Conservation (phyloP, 2,329 filamentous ascomycete genomes). For the Grosmannia penicillata region DNA sequence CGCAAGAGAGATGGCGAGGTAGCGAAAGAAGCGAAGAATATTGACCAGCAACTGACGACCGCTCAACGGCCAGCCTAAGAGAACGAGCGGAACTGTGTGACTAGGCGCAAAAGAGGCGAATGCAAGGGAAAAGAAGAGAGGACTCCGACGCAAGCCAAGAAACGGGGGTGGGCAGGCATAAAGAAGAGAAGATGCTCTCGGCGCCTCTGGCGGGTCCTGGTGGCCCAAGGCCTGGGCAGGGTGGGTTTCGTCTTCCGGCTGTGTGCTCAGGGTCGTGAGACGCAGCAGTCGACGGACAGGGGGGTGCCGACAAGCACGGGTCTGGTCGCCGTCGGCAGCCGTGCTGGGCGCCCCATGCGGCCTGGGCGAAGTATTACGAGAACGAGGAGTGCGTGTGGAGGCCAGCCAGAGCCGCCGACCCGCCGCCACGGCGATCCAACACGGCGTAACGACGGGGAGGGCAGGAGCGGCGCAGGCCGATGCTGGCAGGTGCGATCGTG, state of each 20-base stretch:
- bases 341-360: too few relatives aligned
- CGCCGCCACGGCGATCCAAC: slow-evolving; percentile 3
- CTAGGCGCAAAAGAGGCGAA: not conserved
- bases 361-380: not conserved
- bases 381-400: too few relatives aligned
- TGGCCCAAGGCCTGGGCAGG: too few relatives aligned
- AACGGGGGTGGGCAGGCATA: not conserved
- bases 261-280: too few relatives aligned
- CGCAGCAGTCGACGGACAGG: too few relatives aligned
- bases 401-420: not conserved
- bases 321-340: too few relatives aligned
- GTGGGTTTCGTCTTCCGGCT: too few relatives aligned
- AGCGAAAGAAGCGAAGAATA: slow-evolving; percentile 2
- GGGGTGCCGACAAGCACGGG: too few relatives aligned
- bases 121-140: not conserved
- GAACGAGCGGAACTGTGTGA: slow-evolving; percentile 2
- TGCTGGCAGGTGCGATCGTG: too few relatives aligned
- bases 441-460: not conserved
- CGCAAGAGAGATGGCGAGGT: not conserved
- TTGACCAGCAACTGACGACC: slow-evolving; percentile 11
- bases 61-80: slow-evolving; percentile 8
- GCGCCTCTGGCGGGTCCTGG: too few relatives aligned
- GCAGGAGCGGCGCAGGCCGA: not conserved
- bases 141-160: not conserved
- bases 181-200: too few relatives aligned